These are phyloP conservation scores for Penicillium paxilli DNA, from an alignment of 495 filamentous ascomycete genomes.

Conservation along the genomic window DNA sequence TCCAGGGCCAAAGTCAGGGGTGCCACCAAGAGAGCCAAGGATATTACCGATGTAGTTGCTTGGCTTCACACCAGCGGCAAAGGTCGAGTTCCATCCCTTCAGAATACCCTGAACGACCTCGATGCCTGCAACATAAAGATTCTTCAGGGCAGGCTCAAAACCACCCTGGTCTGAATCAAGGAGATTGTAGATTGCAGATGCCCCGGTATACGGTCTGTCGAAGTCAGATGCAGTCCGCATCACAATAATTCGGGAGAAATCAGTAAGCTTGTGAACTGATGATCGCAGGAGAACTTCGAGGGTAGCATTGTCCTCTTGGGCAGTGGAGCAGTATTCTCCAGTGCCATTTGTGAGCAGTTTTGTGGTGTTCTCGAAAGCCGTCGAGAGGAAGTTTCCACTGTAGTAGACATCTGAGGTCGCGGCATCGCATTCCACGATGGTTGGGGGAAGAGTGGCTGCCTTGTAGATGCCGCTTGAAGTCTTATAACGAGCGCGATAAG, in stretches of 20 bases:
- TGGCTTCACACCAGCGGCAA: conserved; percentile 57
- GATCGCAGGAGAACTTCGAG: conserved; percentile 68
- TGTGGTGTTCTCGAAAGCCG: conserved; percentile 67
- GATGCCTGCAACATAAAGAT: conserved; percentile 67
- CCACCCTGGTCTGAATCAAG: conserved; percentile 58
- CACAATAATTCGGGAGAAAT: conserved; percentile 68
- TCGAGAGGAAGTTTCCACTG: conserved; percentile 58
- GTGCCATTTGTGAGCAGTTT: conserved; percentile 65
- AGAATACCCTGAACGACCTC: conserved; percentile 69
- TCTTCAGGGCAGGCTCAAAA: conserved; percentile 58
- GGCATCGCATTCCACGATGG: conserved; percentile 65
- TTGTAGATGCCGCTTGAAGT: conserved; percentile 43
- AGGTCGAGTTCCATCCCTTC: conserved; percentile 57
- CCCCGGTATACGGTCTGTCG: conserved; percentile 63
- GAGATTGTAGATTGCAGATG: conserved; percentile 55
- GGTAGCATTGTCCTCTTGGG: conserved; percentile 75
- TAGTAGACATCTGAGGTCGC: conserved; percentile 74
- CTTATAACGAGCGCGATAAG: conserved; percentile 61
- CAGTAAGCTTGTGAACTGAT: conserved; percentile 52
- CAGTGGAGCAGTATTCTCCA: conserved; percentile 66
- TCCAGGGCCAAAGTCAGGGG: conserved; percentile 65
- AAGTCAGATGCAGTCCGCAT: conserved; percentile 77
- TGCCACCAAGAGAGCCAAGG: conserved; percentile 64
- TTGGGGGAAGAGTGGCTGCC: conserved; percentile 52
- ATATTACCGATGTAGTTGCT: conserved; percentile 75